phyloP scores from a whole-genome alignment of 177 flowering plant species.

The Tripterygium wilfordii region DNA sequence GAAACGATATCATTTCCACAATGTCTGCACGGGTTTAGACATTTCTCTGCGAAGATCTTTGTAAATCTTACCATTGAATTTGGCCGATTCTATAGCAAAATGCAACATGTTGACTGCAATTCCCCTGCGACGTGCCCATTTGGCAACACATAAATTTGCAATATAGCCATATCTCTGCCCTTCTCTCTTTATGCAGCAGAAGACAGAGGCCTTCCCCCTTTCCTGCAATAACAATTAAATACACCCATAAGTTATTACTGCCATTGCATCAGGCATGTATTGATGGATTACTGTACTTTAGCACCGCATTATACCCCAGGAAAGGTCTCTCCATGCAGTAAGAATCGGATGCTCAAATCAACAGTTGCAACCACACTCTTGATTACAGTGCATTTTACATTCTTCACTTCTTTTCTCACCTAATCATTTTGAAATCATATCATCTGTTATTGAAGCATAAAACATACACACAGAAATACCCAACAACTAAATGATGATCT shows the following conservation, averaged over 20 bases:
- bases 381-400: constrained; percentile 35
- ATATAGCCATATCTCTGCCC: constrained; percentile 51
- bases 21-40: not conserved
- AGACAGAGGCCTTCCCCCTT: constrained; percentile 31
- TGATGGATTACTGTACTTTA: constrained; percentile 1
- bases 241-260: not conserved
- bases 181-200: constrained; percentile 28
- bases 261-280: too few species aligned
- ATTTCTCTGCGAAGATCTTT: not conserved
- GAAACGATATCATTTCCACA: too few species aligned
- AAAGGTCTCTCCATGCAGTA: constrained; percentile 59
- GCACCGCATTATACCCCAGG: constrained; percentile 64
- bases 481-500: too few species aligned
- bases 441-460: not conserved
- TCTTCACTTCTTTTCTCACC: constrained; percentile 51
- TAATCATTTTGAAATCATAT: constrained; percentile 10
- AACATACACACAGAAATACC: too few species aligned
- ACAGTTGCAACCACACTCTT: constrained; percentile 81
- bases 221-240: constrained; percentile 42
- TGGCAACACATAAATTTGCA: constrained; percentile 67
- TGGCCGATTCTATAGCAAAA: constrained; percentile 57
- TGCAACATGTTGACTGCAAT: constrained; percentile 71
- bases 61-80: constrained; percentile 34
- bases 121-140: constrained; percentile 71
- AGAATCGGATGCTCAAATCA: constrained; percentile 54